Percentiles rank a stretch among this genome's conserved stretches.
These are phyloP conservation scores for Elongisporangium senticosum DNA, from an alignment of 352 stramenopile species.

Conservation along the genomic window DNA sequence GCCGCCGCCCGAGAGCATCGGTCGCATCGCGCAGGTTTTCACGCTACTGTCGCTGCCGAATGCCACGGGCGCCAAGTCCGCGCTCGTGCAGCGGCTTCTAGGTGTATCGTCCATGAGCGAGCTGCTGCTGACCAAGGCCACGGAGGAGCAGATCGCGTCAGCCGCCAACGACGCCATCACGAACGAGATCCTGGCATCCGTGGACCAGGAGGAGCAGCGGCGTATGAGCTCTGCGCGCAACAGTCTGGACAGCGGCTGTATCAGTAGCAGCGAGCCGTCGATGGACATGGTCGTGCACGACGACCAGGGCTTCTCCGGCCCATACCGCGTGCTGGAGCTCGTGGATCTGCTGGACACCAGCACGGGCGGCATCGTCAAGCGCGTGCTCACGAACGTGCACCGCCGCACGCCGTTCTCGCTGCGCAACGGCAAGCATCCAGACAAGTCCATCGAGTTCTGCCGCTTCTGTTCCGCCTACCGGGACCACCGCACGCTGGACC, in stretches of 20 bases:
- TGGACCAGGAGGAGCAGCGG: slow-evolving; percentile 51
- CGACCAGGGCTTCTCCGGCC: slow-evolving; percentile 24
- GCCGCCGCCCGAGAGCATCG: slow-evolving; percentile 9
- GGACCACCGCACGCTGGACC: slow-evolving; percentile 55
- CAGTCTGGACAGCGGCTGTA: not conserved
- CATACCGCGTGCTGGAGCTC: slow-evolving; percentile 67
- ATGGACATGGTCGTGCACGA: not conserved
- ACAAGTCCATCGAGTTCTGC: slow-evolving; percentile 56
- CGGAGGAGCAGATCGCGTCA: slow-evolving; percentile 61
- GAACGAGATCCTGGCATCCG: slow-evolving; percentile 61
- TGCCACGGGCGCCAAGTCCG: slow-evolving; percentile 35
- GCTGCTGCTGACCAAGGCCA: slow-evolving; percentile 56
- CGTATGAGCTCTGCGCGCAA: slow-evolving; percentile 23
- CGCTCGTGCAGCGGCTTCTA: slow-evolving; percentile 53
- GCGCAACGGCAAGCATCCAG: slow-evolving; percentile 13
- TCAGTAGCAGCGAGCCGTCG: slow-evolving; percentile 7
- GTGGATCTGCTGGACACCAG: slow-evolving; percentile 73
- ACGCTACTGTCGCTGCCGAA: slow-evolving; percentile 62
- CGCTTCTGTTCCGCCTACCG: slow-evolving; percentile 65
- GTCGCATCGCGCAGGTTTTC: slow-evolving; percentile 50
- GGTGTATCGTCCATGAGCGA: slow-evolving; percentile 50
- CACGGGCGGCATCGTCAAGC: slow-evolving; percentile 70
- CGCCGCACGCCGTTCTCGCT: slow-evolving; percentile 36
- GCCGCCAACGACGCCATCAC: slow-evolving; percentile 69
- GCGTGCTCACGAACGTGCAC: slow-evolving; percentile 64